Percentiles rank a stretch among this genome's conserved stretches.
These are phyloP conservation scores for Aspergillus fijiensis DNA, from an alignment of 2,329 filamentous ascomycete genomes.

Conservation along the genomic window DNA sequence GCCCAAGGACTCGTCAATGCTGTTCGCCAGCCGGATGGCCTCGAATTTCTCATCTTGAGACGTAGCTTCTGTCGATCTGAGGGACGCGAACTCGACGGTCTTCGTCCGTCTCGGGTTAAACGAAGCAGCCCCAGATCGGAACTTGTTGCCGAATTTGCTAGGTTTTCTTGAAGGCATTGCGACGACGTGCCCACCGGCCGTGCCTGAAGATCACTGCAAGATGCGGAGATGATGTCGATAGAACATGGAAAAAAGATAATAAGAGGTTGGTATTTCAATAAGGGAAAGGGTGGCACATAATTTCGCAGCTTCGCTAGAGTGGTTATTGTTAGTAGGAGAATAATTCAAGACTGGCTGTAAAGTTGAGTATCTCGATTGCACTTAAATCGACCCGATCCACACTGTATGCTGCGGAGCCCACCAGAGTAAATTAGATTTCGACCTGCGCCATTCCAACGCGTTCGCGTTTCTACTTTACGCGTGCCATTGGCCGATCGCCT, in stretches of 20 bases:
- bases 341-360: slow-evolving; percentile 1
- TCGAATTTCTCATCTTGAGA: slow-evolving; percentile 93
- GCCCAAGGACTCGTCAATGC: slow-evolving; percentile 92
- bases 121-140: slow-evolving; percentile 43
- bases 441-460: slow-evolving; percentile 29
- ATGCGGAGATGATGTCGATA: slow-evolving; percentile 13
- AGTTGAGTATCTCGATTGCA: slow-evolving; percentile 11
- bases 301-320: slow-evolving; percentile 1
- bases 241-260: slow-evolving; percentile 25
- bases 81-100: slow-evolving; percentile 74
- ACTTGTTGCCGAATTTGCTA: slow-evolving; percentile 66
- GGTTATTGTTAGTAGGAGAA: neutral
- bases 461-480: slow-evolving; percentile 36
- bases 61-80: slow-evolving; percentile 76
- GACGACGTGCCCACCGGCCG: slow-evolving; percentile 27
- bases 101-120: slow-evolving; percentile 60
- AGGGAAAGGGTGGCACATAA: slow-evolving; percentile 13
- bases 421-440: slow-evolving; percentile 3
- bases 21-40: slow-evolving; percentile 75
- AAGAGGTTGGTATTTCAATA: slow-evolving; percentile 6
- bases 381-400: slow-evolving; percentile 11
- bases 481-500: slow-evolving; percentile 19
- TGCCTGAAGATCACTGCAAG: slow-evolving; percentile 24
- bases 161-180: slow-evolving; percentile 51
- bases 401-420: slow-evolving; percentile 16